Evolutionary conservation across 164 flowering plant genomes (phyloP).

Genomic region (Tinospora cordifolia): DNA sequence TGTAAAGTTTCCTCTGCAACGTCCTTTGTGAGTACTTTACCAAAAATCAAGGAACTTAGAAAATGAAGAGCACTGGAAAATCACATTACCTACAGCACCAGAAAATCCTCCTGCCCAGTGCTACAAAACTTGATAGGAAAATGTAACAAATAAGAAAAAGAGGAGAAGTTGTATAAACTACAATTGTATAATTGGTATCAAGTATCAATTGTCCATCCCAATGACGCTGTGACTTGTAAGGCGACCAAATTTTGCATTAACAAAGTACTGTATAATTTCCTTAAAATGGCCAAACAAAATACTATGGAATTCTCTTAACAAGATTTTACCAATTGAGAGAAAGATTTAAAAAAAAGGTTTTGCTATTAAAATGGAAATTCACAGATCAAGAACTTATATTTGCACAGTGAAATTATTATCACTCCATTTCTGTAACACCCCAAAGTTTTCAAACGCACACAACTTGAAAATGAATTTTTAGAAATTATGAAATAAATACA

Average conservation of each 20-base stretch:
- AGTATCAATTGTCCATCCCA: background rate
- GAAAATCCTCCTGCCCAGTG: background rate
- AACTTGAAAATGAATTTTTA: no score
- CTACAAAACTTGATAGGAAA: background rate
- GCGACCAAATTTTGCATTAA: background rate
- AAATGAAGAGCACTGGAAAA: background rate
- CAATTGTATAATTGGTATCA: background rate
- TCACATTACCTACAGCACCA: background rate
- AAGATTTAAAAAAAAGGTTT: no score
- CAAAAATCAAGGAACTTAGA: background rate
- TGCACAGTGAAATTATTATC: background rate
- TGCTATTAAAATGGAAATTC: background rate
- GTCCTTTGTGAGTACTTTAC: no score
- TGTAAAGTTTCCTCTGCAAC: background rate
- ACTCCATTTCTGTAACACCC: constrained; percentile 14
- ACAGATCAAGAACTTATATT: background rate
- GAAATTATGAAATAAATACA: no score
- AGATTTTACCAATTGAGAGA: background rate
- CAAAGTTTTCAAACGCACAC: no score
- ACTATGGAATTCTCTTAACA: background rate
- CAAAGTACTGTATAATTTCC: no score
- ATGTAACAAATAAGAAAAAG: background rate
- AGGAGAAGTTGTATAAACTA: background rate
- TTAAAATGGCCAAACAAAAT: background rate
- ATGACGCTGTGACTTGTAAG: background rate